phyloP scores from a whole-genome alignment of 176 grass and related monocot genomes.

The Chrysopogon serrulatus region DNA sequence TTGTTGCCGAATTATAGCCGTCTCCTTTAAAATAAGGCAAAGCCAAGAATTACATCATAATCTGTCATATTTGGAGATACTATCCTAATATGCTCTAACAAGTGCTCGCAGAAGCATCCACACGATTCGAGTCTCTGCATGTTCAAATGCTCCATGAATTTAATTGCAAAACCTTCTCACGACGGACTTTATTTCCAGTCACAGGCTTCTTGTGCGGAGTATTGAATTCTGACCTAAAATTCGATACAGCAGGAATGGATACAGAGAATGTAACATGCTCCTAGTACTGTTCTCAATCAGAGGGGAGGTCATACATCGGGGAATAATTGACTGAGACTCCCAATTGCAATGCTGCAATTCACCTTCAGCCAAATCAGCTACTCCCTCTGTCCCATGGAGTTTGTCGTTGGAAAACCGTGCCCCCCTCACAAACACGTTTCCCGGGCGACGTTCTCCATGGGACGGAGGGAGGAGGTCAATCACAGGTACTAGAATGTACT shows the following conservation, averaged over 20 bases:
- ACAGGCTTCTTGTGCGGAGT: slow-evolving; percentile 13
- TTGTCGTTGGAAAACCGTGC: no score
- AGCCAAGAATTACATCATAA: background rate
- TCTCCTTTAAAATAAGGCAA: background rate
- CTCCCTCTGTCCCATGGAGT: no score
- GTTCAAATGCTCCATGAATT: background rate
- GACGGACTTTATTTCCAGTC: background rate
- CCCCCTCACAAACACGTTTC: no score
- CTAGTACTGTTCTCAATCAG: background rate
- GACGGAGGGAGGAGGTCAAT: no score
- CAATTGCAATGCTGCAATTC: background rate
- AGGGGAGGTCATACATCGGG: no score
- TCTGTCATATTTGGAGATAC: background rate
- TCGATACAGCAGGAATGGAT: background rate
- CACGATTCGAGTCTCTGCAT: background rate
- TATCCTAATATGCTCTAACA: background rate
- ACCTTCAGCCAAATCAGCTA: background rate
- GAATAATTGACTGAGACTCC: background rate
- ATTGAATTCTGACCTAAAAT: background rate
- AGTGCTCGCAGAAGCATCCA: background rate
- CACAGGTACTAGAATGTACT: background rate
- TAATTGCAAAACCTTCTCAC: background rate
- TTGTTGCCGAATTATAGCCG: background rate
- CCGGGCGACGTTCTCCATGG: no score
- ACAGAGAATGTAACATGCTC: background rate